phyloP scores from a whole-genome alignment of 345 rosid species.

The Lumnitzera littorea region DNA sequence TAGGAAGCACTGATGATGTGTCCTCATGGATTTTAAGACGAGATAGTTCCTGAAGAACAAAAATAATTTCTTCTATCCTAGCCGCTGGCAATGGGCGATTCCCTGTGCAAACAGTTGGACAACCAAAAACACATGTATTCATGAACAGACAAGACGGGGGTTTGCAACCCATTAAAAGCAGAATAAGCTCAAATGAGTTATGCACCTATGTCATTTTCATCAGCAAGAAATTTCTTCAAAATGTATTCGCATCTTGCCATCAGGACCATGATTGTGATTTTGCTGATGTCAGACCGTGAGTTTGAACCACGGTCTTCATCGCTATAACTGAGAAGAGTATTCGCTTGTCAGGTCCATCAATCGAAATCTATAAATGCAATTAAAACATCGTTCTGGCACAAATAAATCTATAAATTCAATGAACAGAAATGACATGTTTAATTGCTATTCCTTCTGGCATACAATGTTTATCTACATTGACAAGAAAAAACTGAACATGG shows the following conservation, averaged over 20 bases:
- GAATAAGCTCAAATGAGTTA: conserved; percentile 1
- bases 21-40: conserved; percentile 54
- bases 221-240: conserved; percentile 59
- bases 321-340: conserved; percentile 35
- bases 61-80: conserved; percentile 76
- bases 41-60: conserved; percentile 59
- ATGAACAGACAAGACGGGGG: neutral
- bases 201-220: conserved; percentile 66
- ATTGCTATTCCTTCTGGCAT: no score
- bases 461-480: no score
- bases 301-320: conserved; percentile 48
- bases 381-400: no score
- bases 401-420: no score
- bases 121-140: neutral
- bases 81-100: conserved; percentile 55
- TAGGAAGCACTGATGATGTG: conserved; percentile 59
- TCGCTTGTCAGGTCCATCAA: conserved; percentile 9
- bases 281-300: conserved; percentile 67
- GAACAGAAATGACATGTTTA: no score
- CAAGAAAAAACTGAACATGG: no score
- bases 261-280: conserved; percentile 51
- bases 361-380: neutral
- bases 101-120: conserved; percentile 36
- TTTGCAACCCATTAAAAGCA: neutral
- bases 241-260: conserved; percentile 68